These are phyloP conservation scores for Acephala macrosclerotiorum DNA, from an alignment of 2,329 filamentous ascomycete species.

Conservation along the genomic window DNA sequence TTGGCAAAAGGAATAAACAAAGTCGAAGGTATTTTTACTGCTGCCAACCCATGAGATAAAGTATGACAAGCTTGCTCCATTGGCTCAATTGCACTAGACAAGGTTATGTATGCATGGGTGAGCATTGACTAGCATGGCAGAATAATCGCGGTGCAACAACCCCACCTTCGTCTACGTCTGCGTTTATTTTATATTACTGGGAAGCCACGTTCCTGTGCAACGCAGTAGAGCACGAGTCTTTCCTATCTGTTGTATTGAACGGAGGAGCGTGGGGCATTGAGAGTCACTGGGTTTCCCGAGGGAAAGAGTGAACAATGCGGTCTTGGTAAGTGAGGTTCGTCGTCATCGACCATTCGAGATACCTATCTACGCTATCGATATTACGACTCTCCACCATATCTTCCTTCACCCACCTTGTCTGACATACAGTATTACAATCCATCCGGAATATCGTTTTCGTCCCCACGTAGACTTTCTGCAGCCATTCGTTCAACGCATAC, in stretches of 20 bases:
- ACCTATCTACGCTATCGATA: too few species aligned
- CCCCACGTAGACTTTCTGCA: too few species aligned
- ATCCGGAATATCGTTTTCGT: too few species aligned
- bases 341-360: too few species aligned
- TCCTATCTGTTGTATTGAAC: too few species aligned
- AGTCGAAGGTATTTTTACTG: not conserved
- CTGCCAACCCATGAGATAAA: slow-evolving; percentile 9
- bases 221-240: not conserved
- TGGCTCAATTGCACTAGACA: not conserved
- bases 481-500: not conserved
- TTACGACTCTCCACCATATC: too few species aligned
- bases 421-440: too few species aligned
- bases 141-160: not conserved
- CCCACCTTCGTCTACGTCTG: too few species aligned
- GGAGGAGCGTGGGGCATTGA: too few species aligned
- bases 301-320: not conserved
- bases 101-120: slow-evolving; percentile 2
- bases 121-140: slow-evolving; percentile 1
- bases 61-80: slow-evolving; percentile 2
- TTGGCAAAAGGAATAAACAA: not conserved
- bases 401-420: too few species aligned
- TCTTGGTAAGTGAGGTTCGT: too few species aligned
- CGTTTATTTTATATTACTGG: too few species aligned
- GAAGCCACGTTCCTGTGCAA: slow-evolving; percentile 2
- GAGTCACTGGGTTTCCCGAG: not conserved